Conservation (phyloP, 192 early-diverging fungal species). For the Linnemannia elongata region DNA sequence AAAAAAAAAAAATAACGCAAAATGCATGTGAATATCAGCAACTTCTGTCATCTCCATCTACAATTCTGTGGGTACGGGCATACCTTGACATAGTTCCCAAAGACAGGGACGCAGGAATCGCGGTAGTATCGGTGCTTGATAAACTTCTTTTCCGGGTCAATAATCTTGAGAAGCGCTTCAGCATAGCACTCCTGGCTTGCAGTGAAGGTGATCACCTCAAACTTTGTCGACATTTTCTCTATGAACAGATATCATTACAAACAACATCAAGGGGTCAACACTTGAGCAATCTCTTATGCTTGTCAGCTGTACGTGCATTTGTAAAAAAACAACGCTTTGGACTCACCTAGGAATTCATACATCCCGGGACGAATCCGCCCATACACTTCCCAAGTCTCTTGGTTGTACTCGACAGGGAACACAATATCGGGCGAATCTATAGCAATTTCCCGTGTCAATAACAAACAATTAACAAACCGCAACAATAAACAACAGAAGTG, state of each 20-base stretch:
- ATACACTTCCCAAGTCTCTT: slow-evolving; percentile 71
- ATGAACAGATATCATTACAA: background rate
- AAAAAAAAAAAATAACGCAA: background rate
- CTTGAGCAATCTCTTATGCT: background rate
- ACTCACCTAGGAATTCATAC: slow-evolving; percentile 67
- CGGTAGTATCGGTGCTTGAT: slow-evolving; percentile 79
- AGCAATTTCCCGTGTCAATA: background rate
- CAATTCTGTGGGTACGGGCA: background rate
- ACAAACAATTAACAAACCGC: background rate
- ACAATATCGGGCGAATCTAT: slow-evolving; percentile 71
- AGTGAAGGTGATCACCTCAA: slow-evolving; percentile 82
- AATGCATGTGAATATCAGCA: background rate
- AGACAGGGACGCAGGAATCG: slow-evolving; percentile 75
- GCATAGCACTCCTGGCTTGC: slow-evolving; percentile 84
- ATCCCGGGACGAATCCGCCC: slow-evolving; percentile 78
- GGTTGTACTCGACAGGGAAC: slow-evolving; percentile 77
- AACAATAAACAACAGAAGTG: too few species aligned
- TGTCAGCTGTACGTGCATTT: background rate
- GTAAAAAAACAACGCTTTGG: background rate
- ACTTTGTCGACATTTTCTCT: slow-evolving; percentile 66
- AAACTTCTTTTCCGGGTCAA: slow-evolving; percentile 72
- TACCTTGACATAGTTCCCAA: slow-evolving; percentile 76
- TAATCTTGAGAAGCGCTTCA: slow-evolving; percentile 69
- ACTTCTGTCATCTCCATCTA: background rate
- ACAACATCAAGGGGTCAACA: background rate